Evolutionary conservation across 192 early-diverging fungal genomes (phyloP).

Genomic region (Coemansia reversa): DNA sequence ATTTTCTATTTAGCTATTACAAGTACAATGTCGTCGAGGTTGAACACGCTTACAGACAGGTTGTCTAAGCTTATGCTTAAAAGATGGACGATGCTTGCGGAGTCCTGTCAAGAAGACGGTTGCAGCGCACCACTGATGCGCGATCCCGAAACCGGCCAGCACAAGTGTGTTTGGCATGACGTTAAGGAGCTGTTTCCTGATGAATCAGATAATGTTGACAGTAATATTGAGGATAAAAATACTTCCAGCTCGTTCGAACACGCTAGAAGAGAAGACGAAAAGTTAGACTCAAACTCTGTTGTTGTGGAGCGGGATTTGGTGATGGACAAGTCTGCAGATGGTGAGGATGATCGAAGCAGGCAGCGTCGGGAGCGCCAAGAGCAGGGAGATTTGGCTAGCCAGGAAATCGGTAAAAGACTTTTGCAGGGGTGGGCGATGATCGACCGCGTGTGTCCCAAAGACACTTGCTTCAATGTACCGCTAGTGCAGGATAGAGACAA

Average conservation of each 20-base stretch:
- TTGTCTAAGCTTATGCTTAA: conserved; percentile 52
- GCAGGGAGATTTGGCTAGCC: conserved; percentile 39
- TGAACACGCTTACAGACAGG: conserved; percentile 39
- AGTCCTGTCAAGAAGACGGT: conserved; percentile 24
- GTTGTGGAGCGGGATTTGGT: background rate
- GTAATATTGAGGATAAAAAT: background rate
- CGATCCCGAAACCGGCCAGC: conserved; percentile 20
- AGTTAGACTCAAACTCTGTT: conserved; percentile 2
- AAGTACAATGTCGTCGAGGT: conserved; percentile 23
- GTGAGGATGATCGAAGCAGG: background rate
- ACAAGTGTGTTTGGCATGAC: conserved; percentile 52
- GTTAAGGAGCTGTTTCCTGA: conserved; percentile 40
- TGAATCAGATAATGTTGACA: conserved; percentile 14
- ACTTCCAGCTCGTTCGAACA: background rate
- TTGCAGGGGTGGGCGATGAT: conserved; percentile 50
- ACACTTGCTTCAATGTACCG: conserved; percentile 31
- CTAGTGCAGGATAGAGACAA: conserved; percentile 33
- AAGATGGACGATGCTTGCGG: conserved; percentile 52
- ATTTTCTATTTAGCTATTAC: no score
- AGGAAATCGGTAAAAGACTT: conserved; percentile 41
- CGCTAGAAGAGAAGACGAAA: conserved; percentile 15
- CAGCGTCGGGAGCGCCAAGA: conserved; percentile 21
- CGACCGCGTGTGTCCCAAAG: conserved; percentile 35
- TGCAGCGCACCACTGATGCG: conserved; percentile 49
- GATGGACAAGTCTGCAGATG: background rate